Percentiles rank a stretch among this genome's conserved stretches.
Evolutionary conservation across 371 early-diverging fungal genomes (phyloP).

Genomic region (Gilbertella persicaria): DNA sequence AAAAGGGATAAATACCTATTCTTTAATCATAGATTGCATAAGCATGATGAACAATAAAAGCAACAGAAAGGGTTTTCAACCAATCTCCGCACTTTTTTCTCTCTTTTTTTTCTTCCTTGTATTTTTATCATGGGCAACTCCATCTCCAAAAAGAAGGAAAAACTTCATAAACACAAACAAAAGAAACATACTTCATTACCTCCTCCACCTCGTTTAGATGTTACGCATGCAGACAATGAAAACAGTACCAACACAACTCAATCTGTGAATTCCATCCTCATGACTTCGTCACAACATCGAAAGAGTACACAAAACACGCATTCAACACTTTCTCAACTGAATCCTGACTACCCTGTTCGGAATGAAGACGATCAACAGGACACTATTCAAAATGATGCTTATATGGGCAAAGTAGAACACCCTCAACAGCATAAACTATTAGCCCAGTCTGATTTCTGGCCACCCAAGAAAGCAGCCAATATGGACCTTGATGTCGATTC

Average conservation of each 20-base stretch:
- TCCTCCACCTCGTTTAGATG: conserved; percentile 20
- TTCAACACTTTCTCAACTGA: conserved; percentile 40
- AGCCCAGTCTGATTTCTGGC: conserved; percentile 42
- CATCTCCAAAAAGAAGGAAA: conserved; percentile 17
- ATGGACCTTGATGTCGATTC: not conserved
- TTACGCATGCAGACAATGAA: conserved; percentile 36
- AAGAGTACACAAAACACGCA: conserved; percentile 5
- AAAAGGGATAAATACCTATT: no score
- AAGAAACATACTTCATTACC: conserved; percentile 6
- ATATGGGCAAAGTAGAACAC: conserved; percentile 35
- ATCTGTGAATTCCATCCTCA: conserved; percentile 46
- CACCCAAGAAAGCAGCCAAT: conserved; percentile 23
- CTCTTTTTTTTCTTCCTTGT: not conserved
- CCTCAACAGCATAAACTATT: conserved; percentile 42
- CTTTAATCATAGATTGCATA: no score
- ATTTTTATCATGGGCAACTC: not conserved
- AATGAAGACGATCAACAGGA: conserved; percentile 12
- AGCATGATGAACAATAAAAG: no score
- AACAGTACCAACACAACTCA: conserved; percentile 48
- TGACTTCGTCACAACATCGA: conserved; percentile 36
- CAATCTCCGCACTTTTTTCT: no score
- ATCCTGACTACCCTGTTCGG: conserved; percentile 47
- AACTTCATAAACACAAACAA: conserved; percentile 15
- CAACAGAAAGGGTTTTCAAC: no score
- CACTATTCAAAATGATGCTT: conserved; percentile 19